Evolutionary conservation across 1,284 basidiomycete species (phyloP), one percentile per base, ranked within the genome.

Genomic region (Trichosporon coremiiforme): DNA sequence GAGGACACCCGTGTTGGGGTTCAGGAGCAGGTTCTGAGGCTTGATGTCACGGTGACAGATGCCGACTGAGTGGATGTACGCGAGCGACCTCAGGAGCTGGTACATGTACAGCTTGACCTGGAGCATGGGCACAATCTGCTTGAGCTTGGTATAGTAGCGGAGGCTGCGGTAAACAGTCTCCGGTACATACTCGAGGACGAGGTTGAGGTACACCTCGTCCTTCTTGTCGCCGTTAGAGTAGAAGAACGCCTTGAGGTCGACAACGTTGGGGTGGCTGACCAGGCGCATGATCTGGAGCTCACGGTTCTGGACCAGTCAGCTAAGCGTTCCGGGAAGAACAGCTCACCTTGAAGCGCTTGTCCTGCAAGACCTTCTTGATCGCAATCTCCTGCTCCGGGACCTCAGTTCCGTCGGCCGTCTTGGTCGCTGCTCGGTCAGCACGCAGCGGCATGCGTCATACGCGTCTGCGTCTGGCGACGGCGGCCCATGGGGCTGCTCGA

Each of bases 271-370:
- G 86, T 99, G 96, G 75, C 89, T 90, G 66, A 99, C 94, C 67
- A 98, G 90, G 79, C 95, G 89, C 96, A 99, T 99, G 84, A 99
- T 99, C 86, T 99, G 97, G 69, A 99, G 88, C 86, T 99, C 96
- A 80, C 96, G 96, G 86, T 99, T 99, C 96, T 98, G 64, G 20
- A 33, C n/a, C 45, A n/a, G 60, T 50, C 41, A 41, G 50, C 41
- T 45, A n/a, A 25, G 25, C 25, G 17, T 7, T 7, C 15, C 17
- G 17, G 41, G 17, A 17, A 4, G 6, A n/a, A 4, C 33, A 22
- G 7, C 41, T 13, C 76, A 95, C 95, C 93, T 99, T 99, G 91
- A 99, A 99, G 76, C 96, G 90, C 88, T 99, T 99, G 87, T 99
- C 96, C 87, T 99, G 96, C 76, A 99, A 85, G 67, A 99, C 96